A percentile compares a stretch with the other conserved stretches of the same genome.
These are phyloP conservation scores for Lojkania enalia DNA, from an alignment of 2,329 filamentous ascomycete genomes.

Conservation along the genomic window DNA sequence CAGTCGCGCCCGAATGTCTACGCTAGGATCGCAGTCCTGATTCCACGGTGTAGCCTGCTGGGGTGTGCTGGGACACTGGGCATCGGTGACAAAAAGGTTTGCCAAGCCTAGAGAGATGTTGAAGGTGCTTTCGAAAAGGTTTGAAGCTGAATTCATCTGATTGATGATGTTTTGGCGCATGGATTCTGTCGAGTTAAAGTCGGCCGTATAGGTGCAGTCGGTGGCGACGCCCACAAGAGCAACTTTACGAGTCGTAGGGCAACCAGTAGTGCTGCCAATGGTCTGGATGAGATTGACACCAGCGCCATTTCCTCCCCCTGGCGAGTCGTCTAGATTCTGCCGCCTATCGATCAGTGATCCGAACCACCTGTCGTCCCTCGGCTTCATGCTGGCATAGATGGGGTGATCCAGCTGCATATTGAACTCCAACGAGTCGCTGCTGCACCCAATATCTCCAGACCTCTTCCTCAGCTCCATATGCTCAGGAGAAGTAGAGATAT, in stretches of 20 bases:
- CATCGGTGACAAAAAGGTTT: conserved; percentile 78
- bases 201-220: conserved; percentile 82
- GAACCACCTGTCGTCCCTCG: conserved; percentile 58
- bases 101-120: conserved; percentile 91
- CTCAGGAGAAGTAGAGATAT: conserved; percentile 57
- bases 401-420: conserved; percentile 75
- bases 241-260: conserved; percentile 86
- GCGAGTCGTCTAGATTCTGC: conserved; percentile 67
- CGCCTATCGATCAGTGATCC: conserved; percentile 69
- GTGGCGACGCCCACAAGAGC: conserved; percentile 90
- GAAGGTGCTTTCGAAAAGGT: conserved; percentile 86
- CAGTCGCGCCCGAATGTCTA: conserved; percentile 74
- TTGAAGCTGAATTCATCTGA: conserved; percentile 83
- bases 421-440: conserved; percentile 75
- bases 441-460: conserved; percentile 58
- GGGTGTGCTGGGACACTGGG: conserved; percentile 71
- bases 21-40: conserved; percentile 64
- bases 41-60: conserved; percentile 80
- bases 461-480: conserved; percentile 67
- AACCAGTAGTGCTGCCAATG: conserved; percentile 83
- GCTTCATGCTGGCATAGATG: conserved; percentile 59
- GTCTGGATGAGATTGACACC: conserved; percentile 76
- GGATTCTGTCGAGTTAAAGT: conserved; percentile 68
- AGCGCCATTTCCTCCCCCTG: conserved; percentile 72
- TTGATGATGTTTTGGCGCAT: conserved; percentile 76